Base-by-base conservation (phyloP, 2,329 filamentous ascomycete species). In the Juglanconis sp. region DNA sequence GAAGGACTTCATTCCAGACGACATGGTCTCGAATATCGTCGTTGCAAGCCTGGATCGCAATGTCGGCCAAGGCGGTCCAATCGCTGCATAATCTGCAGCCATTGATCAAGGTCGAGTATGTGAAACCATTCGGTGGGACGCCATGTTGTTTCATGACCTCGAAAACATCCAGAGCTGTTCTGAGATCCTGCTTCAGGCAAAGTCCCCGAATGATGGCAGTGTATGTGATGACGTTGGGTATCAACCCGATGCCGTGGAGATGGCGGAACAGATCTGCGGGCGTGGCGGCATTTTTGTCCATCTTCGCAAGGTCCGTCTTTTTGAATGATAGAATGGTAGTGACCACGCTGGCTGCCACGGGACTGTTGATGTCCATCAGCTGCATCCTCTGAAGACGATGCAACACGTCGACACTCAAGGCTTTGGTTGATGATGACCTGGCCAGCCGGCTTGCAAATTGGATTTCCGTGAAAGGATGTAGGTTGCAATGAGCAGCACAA, bases 161-260 rank as follows among this genome's bases (percentile, higher is more conserved):
- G 66, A 88, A 86, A 53, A 94, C 81, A 46, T 83, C 79, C 75
- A 86, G 85, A 0, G 87, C 89, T 3, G 86, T 84, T 42, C 82
- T 77, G 7, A 84, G 71, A 65, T 91, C 84, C 10, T 82, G 81
- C n/a, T 80, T 83, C 60, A 86, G 78, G 67, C 89, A 84, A 15
- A 92, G 85, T 60, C 91, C 90, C 44, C 86, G 81, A 57, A 97
- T 83, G 61, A 92, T 76, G 49, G 89, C 80, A 15, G 88, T 89
- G 68, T 89, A 85, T 10, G 81, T 80, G 59, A 86, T 75, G 13
- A 84, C 73, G 64, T 90, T 89, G 31, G 89, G 85, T 24, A 77
- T 76, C 52, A 90, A 75, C 1, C 88, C 89, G n/a, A 81, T 73
- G 24, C 81, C 75, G 10, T 89, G 71, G 54, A 92, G 77, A 8